These are phyloP conservation scores for Ascoidea rubescens DNA, from an alignment of 805 yeast genomes.

Conservation along the genomic window DNA sequence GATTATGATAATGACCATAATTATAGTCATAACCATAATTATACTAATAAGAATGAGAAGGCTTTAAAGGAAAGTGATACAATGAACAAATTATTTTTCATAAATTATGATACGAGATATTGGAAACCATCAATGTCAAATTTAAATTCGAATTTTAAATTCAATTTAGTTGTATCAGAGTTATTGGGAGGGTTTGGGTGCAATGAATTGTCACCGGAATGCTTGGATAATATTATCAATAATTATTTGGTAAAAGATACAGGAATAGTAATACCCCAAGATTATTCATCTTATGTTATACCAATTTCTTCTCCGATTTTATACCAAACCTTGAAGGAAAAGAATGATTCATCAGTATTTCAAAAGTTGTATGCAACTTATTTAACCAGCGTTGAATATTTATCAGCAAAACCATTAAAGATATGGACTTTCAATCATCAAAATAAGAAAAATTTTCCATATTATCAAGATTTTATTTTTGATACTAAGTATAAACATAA, in stretches of 20 bases:
- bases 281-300: not conserved
- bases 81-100: slow-evolving; percentile 33
- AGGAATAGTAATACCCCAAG: not conserved
- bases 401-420: not conserved
- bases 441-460: too few relatives aligned
- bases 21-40: too few relatives aligned
- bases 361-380: not conserved
- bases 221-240: slow-evolving; percentile 26
- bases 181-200: slow-evolving; percentile 86
- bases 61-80: slow-evolving; percentile 35
- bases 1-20: too few relatives aligned
- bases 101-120: slow-evolving; percentile 44
- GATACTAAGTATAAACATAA: too few relatives aligned
- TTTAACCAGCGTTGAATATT: not conserved
- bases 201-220: slow-evolving; percentile 82
- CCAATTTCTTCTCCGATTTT: not conserved
- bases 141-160: slow-evolving; percentile 18
- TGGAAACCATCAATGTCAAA: too few relatives aligned
- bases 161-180: slow-evolving; percentile 63
- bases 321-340: not conserved
- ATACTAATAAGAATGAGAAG: too few relatives aligned
- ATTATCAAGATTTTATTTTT: too few relatives aligned
- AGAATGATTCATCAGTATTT: not conserved
- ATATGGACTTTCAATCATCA: not conserved
- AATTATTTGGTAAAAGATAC: not conserved